Conservation (phyloP, 345 rosid genomes). For the Ceriops decandra region DNA sequence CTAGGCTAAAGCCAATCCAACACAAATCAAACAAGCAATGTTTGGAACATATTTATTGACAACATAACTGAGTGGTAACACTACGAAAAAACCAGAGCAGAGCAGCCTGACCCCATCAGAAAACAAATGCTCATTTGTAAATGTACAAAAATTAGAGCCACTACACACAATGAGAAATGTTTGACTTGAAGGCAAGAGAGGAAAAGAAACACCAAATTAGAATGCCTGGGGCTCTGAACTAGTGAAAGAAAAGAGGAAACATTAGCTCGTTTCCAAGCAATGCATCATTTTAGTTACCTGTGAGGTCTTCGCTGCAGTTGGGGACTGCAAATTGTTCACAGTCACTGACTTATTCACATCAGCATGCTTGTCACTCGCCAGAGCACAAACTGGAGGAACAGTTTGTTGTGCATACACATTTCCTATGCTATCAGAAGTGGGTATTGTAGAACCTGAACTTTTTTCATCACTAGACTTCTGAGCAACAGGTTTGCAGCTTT, state of each 20-base stretch:
- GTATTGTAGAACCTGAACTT: conserved; percentile 32
- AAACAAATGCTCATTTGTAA: too few relatives aligned
- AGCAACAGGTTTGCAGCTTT: conserved; percentile 30
- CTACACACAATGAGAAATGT: too few relatives aligned
- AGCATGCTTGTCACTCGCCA: conserved; percentile 51
- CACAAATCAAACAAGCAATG: background rate
- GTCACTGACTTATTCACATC: conserved; percentile 27
- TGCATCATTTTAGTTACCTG: conserved; percentile 47
- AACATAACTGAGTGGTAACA: too few relatives aligned
- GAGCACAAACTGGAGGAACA: conserved; percentile 46
- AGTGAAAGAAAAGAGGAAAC: background rate
- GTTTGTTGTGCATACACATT: conserved; percentile 26
- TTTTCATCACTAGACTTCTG: conserved; percentile 27
- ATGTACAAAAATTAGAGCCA: too few relatives aligned
- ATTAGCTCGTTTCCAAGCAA: background rate
- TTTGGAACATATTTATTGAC: background rate
- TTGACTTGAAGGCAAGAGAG: too few relatives aligned
- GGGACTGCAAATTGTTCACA: conserved; percentile 36
- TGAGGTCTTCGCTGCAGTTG: conserved; percentile 41
- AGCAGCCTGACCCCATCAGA: too few relatives aligned
- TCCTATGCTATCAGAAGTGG: conserved; percentile 32
- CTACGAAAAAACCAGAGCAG: too few relatives aligned
- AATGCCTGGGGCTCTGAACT: too few relatives aligned
- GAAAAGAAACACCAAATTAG: too few relatives aligned
- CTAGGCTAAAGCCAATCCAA: background rate